Base-by-base conservation (phyloP, 768 basidiomycete species). In the Pulveroboletus sp. region DNA sequence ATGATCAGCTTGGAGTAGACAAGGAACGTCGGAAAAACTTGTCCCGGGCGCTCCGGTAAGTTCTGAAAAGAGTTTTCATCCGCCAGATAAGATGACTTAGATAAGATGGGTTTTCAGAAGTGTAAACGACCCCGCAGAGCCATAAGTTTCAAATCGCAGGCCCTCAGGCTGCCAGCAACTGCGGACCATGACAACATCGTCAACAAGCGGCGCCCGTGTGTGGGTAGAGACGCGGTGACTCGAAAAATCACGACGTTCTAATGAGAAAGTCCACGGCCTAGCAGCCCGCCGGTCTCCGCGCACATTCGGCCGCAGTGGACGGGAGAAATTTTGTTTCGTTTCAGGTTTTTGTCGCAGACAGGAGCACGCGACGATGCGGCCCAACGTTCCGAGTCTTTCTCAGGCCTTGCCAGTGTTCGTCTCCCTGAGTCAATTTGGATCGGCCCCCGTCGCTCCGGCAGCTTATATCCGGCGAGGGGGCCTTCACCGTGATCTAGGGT, bases 291-390 rank as follows among this genome's bases (percentile, higher is more conserved):
- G 34, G 8, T 34, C 45, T n/a, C 17, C 16, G n/a, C 22, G 12
- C 23, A 32, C 35, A 30, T 26, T 10, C 42, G 26, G 27, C 27
- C 27, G 27, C 27, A 19, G 17, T 23, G 8, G 17, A 34, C 20
- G 54, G 44, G 54, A 46, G 32, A 48, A 35, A 29, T 29, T 29
- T 29, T 29, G 27, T 29, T 29, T 29, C 9, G 44, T 53, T 51
- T 61, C 49, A 49, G 17, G 47, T 57, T 30, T 19, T 45, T n/a
- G 50, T 47, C 35, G 24, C 47, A 56, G 43, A 27, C 43, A 26
- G n/a, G 42, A 40, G 40, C 59, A 57, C 41, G 31, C 47, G 36
- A 37, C 39, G 38, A 32, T 9, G 22, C 20, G 41, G 9, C 13
- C 14, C 24, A 1, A 16, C n/a, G n/a, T n/a, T n/a, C n/a, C n/a